phyloP scores from a whole-genome alignment of 306 rosid genomes.

The Casuarina cunninghamiana region DNA sequence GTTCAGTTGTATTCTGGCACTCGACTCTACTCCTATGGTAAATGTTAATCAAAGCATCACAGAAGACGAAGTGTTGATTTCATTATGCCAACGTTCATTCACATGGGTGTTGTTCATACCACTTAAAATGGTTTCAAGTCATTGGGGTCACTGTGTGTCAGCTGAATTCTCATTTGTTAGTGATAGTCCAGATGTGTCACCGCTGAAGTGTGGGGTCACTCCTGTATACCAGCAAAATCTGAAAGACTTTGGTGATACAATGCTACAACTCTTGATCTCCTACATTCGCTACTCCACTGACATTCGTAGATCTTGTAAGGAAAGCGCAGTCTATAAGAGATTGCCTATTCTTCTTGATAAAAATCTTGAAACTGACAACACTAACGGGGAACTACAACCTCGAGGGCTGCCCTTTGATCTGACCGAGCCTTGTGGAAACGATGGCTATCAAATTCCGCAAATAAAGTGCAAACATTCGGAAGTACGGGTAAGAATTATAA shows the following conservation, averaged over 20 bases:
- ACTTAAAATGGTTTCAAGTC: rapidly evolving
- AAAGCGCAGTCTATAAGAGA: neutral
- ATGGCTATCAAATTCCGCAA: no score
- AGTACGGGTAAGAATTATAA: neutral
- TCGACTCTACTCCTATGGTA: neutral
- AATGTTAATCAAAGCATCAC: neutral
- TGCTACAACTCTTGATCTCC: neutral
- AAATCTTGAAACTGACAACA: neutral
- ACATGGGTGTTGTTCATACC: neutral
- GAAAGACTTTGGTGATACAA: neutral
- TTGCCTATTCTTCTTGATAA: neutral
- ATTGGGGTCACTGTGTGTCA: no score
- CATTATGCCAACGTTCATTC: neutral
- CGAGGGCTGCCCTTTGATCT: neutral
- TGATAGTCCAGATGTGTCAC: neutral
- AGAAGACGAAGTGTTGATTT: neutral
- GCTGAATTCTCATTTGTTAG: neutral
- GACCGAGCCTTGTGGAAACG: no score
- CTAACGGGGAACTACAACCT: neutral
- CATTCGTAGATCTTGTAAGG: neutral
- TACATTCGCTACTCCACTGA: neutral
- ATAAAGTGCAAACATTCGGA: no score
- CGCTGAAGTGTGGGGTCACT: neutral
- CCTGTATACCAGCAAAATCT: neutral
- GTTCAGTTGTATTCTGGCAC: neutral